These are phyloP conservation scores for Basidioascus undulatus DNA, from an alignment of 768 basidiomycete genomes.

Conservation along the genomic window DNA sequence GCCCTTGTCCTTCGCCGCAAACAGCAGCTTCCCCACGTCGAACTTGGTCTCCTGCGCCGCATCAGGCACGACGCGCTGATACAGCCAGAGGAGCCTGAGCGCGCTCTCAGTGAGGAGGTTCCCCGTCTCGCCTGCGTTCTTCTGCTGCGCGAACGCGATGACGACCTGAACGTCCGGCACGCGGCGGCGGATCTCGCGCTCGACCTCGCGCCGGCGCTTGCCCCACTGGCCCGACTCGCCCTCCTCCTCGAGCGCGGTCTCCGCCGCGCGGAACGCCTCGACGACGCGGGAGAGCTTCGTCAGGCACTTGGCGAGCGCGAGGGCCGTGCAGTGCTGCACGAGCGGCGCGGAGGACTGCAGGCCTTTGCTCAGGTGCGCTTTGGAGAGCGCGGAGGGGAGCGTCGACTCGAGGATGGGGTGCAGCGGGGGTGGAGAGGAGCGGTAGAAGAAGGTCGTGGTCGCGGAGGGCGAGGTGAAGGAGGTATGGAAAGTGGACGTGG, in stretches of 20 bases:
- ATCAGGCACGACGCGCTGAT: conserved; percentile 47
- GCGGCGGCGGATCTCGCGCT: conserved; percentile 52
- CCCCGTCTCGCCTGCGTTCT: conserved; percentile 22
- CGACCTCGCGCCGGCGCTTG: conserved; percentile 36
- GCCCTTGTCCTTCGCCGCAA: conserved; percentile 16
- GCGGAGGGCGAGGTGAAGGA: conserved; percentile 32
- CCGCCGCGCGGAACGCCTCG: conserved; percentile 25
- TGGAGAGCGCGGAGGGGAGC: conserved; percentile 44
- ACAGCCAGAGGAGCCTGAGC: conserved; percentile 56
- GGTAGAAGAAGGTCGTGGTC: conserved; percentile 21
- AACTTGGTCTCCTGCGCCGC: conserved; percentile 56
- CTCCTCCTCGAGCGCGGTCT: conserved; percentile 33
- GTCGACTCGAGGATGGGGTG: conserved; percentile 44
- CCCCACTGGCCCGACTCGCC: conserved; percentile 48
- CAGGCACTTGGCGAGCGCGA: conserved; percentile 48
- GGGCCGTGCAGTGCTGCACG: conserved; percentile 61
- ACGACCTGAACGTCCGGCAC: conserved; percentile 72
- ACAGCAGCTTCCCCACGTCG: conserved; percentile 50
- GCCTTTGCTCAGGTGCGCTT: conserved; percentile 50
- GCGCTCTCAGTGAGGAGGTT: conserved; percentile 49
- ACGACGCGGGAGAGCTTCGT: conserved; percentile 38
- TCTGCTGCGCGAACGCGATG: conserved; percentile 54
- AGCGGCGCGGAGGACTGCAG: conserved; percentile 41
- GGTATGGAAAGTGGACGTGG: too few relatives aligned
- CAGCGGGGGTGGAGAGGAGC: conserved; percentile 52